Evolutionary conservation across 805 yeast species (phyloP).

Genomic region (Candida takata): DNA sequence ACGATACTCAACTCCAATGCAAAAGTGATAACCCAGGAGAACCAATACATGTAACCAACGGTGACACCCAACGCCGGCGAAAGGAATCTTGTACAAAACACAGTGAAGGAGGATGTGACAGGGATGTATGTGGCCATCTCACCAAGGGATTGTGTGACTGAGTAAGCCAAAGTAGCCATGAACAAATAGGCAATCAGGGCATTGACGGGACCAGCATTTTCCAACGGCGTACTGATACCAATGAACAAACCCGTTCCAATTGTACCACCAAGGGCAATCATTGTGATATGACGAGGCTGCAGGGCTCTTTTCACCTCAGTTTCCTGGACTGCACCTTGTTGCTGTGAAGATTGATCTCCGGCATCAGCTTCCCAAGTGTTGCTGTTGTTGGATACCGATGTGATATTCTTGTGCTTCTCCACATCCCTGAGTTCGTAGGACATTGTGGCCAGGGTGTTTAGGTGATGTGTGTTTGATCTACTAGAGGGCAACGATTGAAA

Average conservation of each 20-base stretch:
- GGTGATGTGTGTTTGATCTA: neutral
- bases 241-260: slow-evolving; percentile 76
- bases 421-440: slow-evolving; percentile 8
- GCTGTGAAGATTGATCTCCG: slow-evolving; percentile 1
- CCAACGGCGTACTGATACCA: slow-evolving; percentile 49
- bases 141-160: slow-evolving; percentile 66
- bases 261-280: slow-evolving; percentile 77
- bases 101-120: slow-evolving; percentile 58
- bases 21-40: slow-evolving; percentile 70
- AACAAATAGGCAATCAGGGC: slow-evolving; percentile 57
- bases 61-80: slow-evolving; percentile 71
- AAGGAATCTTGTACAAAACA: slow-evolving; percentile 59
- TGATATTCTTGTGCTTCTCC: slow-evolving; percentile 1
- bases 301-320: slow-evolving; percentile 50
- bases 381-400: slow-evolving; percentile 1
- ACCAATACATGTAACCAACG: slow-evolving; percentile 69
- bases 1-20: slow-evolving; percentile 68
- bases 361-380: slow-evolving; percentile 1
- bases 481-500: neutral
- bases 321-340: slow-evolving; percentile 23
- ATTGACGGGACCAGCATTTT: slow-evolving; percentile 61
- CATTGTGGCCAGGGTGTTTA: neutral
- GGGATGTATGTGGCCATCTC: slow-evolving; percentile 81
- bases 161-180: slow-evolving; percentile 58
- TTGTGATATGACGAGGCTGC: slow-evolving; percentile 61